These are phyloP conservation scores for Hypoxylon cercidicola DNA, from an alignment of 495 filamentous ascomycete species.

Conservation along the genomic window DNA sequence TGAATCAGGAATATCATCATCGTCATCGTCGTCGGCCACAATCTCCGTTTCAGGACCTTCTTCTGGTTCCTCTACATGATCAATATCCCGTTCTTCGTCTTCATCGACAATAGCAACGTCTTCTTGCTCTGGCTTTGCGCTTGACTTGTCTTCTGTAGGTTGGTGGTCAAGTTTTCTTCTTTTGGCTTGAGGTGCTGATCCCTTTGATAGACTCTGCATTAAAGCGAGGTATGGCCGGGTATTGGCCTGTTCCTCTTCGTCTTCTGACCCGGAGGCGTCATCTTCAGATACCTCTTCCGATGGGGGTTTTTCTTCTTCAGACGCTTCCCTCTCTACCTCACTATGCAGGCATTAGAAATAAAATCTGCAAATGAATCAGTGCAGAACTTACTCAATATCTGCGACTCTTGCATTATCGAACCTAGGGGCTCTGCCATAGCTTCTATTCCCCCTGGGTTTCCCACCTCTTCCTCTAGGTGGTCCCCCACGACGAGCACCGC, in stretches of 20 bases:
- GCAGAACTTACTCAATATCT: slow-evolving; percentile 38
- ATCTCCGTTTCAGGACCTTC: slow-evolving; percentile 55
- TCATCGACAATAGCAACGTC: slow-evolving; percentile 31
- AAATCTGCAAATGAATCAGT: background rate
- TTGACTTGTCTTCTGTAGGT: slow-evolving; percentile 35
- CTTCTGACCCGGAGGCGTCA: slow-evolving; percentile 55
- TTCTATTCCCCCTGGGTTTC: slow-evolving; percentile 43
- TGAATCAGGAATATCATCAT: slow-evolving; percentile 62
- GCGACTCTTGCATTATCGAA: slow-evolving; percentile 41
- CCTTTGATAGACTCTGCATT: slow-evolving; percentile 69
- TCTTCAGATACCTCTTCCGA: slow-evolving; percentile 54
- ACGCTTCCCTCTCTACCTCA: slow-evolving; percentile 59
- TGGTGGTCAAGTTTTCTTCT: slow-evolving; percentile 70
- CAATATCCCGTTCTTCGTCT: slow-evolving; percentile 53
- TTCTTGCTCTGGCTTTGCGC: slow-evolving; percentile 39
- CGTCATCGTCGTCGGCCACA: slow-evolving; percentile 44
- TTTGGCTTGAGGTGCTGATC: slow-evolving; percentile 69
- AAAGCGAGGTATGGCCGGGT: slow-evolving; percentile 70
- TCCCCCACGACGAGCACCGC: slow-evolving; percentile 38
- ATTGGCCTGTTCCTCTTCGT: slow-evolving; percentile 45
- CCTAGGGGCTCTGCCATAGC: slow-evolving; percentile 27
- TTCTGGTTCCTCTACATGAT: slow-evolving; percentile 59
- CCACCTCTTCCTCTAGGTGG: slow-evolving; percentile 43
- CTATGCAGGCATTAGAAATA: slow-evolving; percentile 36
- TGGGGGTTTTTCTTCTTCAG: slow-evolving; percentile 49